Conservation (phyloP, 2,329 filamentous ascomycete species). For the Xylariaceae sp. region DNA sequence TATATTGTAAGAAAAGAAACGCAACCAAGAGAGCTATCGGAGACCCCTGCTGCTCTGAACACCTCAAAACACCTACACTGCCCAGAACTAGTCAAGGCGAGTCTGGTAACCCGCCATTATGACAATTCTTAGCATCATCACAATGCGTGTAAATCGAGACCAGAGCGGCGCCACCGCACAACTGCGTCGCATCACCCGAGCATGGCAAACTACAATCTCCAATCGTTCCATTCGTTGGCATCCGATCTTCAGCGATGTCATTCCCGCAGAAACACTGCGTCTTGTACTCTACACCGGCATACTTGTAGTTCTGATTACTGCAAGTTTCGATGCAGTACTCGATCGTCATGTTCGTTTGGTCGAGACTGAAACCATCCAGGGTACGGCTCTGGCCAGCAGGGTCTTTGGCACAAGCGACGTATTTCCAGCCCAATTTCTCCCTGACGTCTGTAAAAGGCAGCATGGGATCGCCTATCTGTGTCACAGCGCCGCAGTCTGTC, state of each 20-base stretch:
- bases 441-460: constrained; percentile 46
- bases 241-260: constrained; percentile 26
- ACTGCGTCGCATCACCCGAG: constrained; percentile 34
- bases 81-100: too few species aligned
- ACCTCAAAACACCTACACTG: too few species aligned
- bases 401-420: constrained; percentile 49
- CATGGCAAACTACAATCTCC: constrained; percentile 42
- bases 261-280: constrained; percentile 31
- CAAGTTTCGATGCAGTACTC: constrained; percentile 25
- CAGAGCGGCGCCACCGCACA: constrained; percentile 37
- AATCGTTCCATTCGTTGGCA: constrained; percentile 39
- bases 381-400: constrained; percentile 27
- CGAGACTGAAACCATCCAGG: constrained; percentile 18
- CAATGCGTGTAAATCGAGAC: constrained; percentile 38
- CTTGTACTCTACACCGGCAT: constrained; percentile 26
- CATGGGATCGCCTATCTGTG: constrained; percentile 36
- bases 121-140: constrained; percentile 21
- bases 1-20: too few species aligned
- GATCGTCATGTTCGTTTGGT: constrained; percentile 26
- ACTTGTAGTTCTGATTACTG: constrained; percentile 14
- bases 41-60: too few species aligned
- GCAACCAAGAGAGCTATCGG: too few species aligned
- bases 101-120: constrained; percentile 13
- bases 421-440: constrained; percentile 44
- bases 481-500: constrained; percentile 34